A percentile compares a stretch with the other conserved stretches of the same genome.
phyloP scores from a whole-genome alignment of 306 rosid species.

The Quercus mongolica region DNA sequence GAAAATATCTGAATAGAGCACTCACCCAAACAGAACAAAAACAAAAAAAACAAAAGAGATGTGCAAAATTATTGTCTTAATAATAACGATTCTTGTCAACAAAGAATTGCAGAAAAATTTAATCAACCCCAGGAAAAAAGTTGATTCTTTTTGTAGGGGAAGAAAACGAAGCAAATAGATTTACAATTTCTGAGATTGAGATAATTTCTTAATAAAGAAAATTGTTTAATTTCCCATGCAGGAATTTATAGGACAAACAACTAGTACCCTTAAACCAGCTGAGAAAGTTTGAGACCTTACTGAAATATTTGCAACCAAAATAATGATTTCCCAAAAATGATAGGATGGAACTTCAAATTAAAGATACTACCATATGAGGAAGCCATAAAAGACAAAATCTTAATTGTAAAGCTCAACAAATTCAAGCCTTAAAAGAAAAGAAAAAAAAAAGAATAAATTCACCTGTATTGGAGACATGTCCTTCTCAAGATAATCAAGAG shows the following conservation, averaged over 20 bases:
- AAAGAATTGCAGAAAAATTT: not conserved
- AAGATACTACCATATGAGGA: too few species aligned
- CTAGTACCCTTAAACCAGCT: too few species aligned
- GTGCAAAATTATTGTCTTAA: not conserved
- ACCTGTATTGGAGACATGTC: conserved; percentile 92
- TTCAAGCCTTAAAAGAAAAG: too few species aligned
- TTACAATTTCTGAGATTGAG: not conserved
- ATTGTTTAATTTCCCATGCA: not conserved
- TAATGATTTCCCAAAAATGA: not conserved
- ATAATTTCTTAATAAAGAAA: not conserved
- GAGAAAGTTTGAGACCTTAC: too few species aligned
- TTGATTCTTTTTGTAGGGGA: too few species aligned
- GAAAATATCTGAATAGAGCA: not conserved
- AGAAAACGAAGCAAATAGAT: too few species aligned
- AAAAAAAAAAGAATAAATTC: not conserved
- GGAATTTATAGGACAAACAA: not conserved
- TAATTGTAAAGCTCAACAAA: not conserved
- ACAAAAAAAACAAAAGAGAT: too few species aligned
- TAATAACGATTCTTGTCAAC: not conserved
- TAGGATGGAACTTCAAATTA: not conserved
- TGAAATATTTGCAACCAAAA: not conserved
- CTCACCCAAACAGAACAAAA: too few species aligned
- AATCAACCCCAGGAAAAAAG: too few species aligned
- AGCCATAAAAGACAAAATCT: not conserved
- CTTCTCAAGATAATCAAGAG: conserved; percentile 65